Evolutionary conservation across 2,329 filamentous ascomycete genomes (phyloP), one percentile per base, ranked within the genome.

Genomic region (Stagonosporopsis rhizophila): DNA sequence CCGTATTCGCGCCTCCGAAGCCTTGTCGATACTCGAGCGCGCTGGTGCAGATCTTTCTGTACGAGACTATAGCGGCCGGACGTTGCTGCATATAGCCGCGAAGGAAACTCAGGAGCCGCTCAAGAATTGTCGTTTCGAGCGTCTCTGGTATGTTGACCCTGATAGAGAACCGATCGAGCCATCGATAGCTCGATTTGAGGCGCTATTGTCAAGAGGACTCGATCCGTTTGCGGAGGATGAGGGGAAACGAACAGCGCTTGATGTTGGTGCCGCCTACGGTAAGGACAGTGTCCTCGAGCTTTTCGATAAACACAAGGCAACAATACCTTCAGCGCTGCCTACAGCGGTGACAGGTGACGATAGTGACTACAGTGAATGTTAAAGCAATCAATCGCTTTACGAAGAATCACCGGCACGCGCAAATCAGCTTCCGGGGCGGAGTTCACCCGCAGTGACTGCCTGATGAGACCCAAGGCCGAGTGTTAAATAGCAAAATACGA

Each of bases 141-240:
- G 19, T 25, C 9, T 41, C 4, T 20, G n/a, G 9, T 6, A 22
- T 9, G 2, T 20, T 5, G 23, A 25, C 4, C 15, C 15, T 2
- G n/a, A 34, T 28, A 44, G 6, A 9, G 20, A 30, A 11, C 23
- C 23, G 2, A 19, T 11, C 11, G 40, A 44, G 17, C 40, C 40
- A 2, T 27, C 37, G 3, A 15, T 48, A 42, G 22, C 20, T 14
- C 45, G 39, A n/a, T 67, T 64, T 28, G 52, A 62, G 42, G 14
- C 23, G 7, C 30, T 67, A 22, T 6, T 64, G 44, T 40, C 51
- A 11, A 56, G 32, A 41, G 61, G 60, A 4, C 35, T 62, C 6
- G 61, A 67, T 62, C 40, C 52, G 6, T 25, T 40, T 22, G 17
- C 42, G 39, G 64, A 65, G 38, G 62, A 65, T 49, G 37, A 42